Evolutionary conservation across 371 early-diverging fungal genomes (phyloP).

Genomic region (Mortierella sp.): DNA sequence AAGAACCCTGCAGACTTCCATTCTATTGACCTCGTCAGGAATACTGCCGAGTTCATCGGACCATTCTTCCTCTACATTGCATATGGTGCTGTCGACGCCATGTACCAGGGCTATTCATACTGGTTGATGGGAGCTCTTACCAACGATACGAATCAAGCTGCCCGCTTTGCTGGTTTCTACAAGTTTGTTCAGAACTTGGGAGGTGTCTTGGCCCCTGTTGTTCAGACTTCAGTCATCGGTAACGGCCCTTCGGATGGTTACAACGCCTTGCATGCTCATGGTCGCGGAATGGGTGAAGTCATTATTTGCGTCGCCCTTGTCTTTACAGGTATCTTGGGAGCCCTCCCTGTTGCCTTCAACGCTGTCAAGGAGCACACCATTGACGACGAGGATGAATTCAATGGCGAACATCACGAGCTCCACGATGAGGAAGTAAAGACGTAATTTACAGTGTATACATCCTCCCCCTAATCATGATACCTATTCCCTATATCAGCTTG

Average conservation of each 20-base stretch:
- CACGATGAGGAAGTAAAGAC: background rate
- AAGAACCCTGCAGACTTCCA: constrained; percentile 42
- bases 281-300: constrained; percentile 50
- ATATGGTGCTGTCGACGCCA: constrained; percentile 77
- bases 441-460: background rate
- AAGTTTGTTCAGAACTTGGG: constrained; percentile 57
- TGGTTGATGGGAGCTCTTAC: constrained; percentile 86
- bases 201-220: constrained; percentile 54
- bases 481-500: background rate
- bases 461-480: background rate
- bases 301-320: constrained; percentile 44
- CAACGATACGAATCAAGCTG: constrained; percentile 74
- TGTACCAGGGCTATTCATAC: constrained; percentile 80
- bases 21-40: constrained; percentile 53
- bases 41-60: constrained; percentile 62
- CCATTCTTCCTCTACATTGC: constrained; percentile 74
- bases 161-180: constrained; percentile 76
- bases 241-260: constrained; percentile 36
- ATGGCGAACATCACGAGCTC: background rate
- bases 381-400: constrained; percentile 18
- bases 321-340: constrained; percentile 42
- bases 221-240: constrained; percentile 50
- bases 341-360: constrained; percentile 52
- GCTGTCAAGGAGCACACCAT: constrained; percentile 54
- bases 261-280: constrained; percentile 20